phyloP scores from a whole-genome alignment of 495 filamentous ascomycete genomes.

The Aspergillus homomorphus region DNA sequence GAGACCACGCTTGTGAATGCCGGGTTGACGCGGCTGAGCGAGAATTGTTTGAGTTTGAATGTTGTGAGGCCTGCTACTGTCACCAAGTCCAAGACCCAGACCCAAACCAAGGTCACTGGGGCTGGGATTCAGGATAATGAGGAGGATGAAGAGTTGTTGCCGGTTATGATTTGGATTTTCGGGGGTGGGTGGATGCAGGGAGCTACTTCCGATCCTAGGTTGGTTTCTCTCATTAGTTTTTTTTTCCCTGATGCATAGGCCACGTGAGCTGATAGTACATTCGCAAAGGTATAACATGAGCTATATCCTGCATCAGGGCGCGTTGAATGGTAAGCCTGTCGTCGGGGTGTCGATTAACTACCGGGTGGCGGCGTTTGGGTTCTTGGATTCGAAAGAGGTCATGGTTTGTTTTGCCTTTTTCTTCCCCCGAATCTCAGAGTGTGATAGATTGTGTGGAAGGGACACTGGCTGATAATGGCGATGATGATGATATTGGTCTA shows the following conservation, averaged over 20 bases:
- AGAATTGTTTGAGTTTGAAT: conserved; percentile 66
- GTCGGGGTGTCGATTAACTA: conserved; percentile 75
- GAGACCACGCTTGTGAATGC: conserved; percentile 22
- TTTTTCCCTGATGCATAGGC: conserved; percentile 7
- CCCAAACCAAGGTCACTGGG: too few relatives aligned
- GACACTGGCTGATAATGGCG: background rate
- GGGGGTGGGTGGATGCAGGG: conserved; percentile 54
- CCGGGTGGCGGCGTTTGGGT: conserved; percentile 68
- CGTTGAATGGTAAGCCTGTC: conserved; percentile 53
- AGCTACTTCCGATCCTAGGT: conserved; percentile 37
- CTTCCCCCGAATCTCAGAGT: too few relatives aligned
- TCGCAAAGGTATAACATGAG: conserved; percentile 34
- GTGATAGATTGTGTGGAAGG: background rate
- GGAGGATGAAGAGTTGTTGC: conserved; percentile 50
- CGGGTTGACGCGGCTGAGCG: conserved; percentile 35
- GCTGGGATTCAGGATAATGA: too few relatives aligned
- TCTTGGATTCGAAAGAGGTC: conserved; percentile 53
- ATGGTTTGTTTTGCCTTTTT: conserved; percentile 23
- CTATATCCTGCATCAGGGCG: conserved; percentile 34
- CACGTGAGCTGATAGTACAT: background rate
- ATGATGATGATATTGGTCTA: conserved; percentile 5
- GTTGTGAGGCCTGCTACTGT: conserved; percentile 49
- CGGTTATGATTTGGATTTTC: conserved; percentile 66
- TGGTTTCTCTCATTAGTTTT: conserved; percentile 17
- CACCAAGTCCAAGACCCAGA: too few relatives aligned